phyloP scores from a whole-genome alignment of 2,329 filamentous ascomycete species.

The Dactylellina drechsleri region DNA sequence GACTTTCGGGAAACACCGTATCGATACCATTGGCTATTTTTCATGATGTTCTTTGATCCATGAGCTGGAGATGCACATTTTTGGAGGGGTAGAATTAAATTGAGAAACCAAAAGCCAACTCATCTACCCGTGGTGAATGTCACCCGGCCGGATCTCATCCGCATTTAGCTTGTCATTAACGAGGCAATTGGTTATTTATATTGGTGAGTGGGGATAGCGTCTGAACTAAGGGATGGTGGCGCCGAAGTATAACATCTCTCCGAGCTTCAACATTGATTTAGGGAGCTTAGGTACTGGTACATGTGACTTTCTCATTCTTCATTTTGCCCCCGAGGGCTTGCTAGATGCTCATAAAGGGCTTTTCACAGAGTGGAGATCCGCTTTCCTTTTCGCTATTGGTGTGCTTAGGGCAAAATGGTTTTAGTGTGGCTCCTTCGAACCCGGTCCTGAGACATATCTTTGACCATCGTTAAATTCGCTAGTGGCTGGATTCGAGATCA shows the following conservation, averaged over 20 bases:
- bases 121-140: too few relatives aligned
- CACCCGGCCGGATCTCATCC: too few relatives aligned
- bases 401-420: conserved; percentile 23
- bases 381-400: conserved; percentile 26
- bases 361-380: conserved; percentile 4
- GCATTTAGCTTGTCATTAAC: too few relatives aligned
- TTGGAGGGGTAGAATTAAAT: too few relatives aligned
- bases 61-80: too few relatives aligned
- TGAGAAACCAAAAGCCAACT: too few relatives aligned
- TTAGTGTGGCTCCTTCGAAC: conserved; percentile 45
- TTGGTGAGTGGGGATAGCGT: background rate
- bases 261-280: background rate
- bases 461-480: too few relatives aligned
- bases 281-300: conserved; percentile 22
- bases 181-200: too few relatives aligned
- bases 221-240: conserved; percentile 3
- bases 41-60: too few relatives aligned
- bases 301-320: conserved; percentile 7
- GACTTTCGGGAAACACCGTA: too few relatives aligned
- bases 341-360: background rate
- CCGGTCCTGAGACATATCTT: conserved; percentile 49
- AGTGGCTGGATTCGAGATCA: too few relatives aligned
- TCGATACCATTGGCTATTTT: too few relatives aligned
- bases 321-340: background rate
- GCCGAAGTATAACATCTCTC: conserved; percentile 10